Evolutionary conservation across 2,329 filamentous ascomycete genomes (phyloP).

Genomic region (Fusarium marasasianum): DNA sequence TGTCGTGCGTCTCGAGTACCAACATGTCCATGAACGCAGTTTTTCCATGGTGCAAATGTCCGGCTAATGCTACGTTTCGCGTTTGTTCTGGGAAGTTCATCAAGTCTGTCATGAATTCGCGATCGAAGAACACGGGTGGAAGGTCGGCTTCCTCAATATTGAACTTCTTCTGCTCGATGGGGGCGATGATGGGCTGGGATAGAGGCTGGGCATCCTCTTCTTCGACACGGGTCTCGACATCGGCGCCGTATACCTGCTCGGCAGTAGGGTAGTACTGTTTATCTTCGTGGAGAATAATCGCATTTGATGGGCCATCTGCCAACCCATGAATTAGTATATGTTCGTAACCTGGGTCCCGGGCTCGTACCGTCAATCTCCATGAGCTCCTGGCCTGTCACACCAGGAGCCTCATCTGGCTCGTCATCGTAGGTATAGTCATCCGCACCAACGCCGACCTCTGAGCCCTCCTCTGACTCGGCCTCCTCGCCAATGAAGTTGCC

Average conservation of each 20-base stretch:
- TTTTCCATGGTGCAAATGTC: slow-evolving; percentile 96
- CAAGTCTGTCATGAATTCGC: slow-evolving; percentile 92
- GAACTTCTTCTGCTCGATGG: slow-evolving; percentile 95
- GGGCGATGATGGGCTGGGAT: slow-evolving; percentile 91
- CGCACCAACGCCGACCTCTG: slow-evolving; percentile 77
- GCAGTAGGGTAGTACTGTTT: slow-evolving; percentile 99
- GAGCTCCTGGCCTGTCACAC: slow-evolving; percentile 77
- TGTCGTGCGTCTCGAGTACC: slow-evolving; percentile 92
- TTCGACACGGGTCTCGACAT: slow-evolving; percentile 95
- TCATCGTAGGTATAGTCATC: slow-evolving; percentile 86
- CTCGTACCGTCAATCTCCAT: slow-evolving; percentile 88
- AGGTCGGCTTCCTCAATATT: slow-evolving; percentile 91
- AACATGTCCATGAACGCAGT: slow-evolving; percentile 99
- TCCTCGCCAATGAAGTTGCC: slow-evolving; percentile 98
- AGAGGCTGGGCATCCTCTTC: slow-evolving; percentile 97
- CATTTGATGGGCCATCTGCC: slow-evolving; percentile 86
- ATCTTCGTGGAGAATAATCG: slow-evolving; percentile 97
- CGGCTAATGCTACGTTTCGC: slow-evolving; percentile 89
- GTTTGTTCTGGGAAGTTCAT: slow-evolving; percentile 97
- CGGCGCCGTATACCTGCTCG: slow-evolving; percentile 90
- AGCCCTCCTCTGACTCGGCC: slow-evolving; percentile 84
- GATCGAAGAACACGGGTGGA: slow-evolving; percentile 86
- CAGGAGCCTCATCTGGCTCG: slow-evolving; percentile 71
- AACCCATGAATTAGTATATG: slow-evolving; percentile 7
- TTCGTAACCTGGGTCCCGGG: not conserved